These are phyloP conservation scores for Salinomyces thailandicus DNA, from an alignment of 2,329 filamentous ascomycete species.

Conservation along the genomic window DNA sequence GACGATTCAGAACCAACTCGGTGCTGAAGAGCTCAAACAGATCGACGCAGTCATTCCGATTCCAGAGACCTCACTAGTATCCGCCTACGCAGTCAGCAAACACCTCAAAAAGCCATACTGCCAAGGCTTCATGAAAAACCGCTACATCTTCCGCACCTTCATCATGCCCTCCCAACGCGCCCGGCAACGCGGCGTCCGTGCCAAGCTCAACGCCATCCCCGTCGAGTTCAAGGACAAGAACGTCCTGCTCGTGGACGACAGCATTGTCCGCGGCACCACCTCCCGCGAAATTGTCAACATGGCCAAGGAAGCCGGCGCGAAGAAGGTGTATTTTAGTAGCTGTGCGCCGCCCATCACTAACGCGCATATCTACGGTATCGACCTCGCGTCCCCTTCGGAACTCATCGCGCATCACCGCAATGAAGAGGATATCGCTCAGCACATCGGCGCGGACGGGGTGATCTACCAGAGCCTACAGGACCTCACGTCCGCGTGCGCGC, in stretches of 20 bases:
- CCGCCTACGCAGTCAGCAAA: slow-evolving; percentile 66
- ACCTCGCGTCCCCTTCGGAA: slow-evolving; percentile 60
- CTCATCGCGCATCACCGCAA: slow-evolving; percentile 61
- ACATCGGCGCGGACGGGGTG: slow-evolving; percentile 65
- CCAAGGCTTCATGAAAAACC: slow-evolving; percentile 80
- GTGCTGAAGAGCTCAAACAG: slow-evolving; percentile 57
- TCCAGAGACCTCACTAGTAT: slow-evolving; percentile 72
- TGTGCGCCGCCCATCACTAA: slow-evolving; percentile 74
- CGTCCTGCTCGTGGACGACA: slow-evolving; percentile 80
- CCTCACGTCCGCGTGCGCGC: slow-evolving; percentile 66
- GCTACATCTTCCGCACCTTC: slow-evolving; percentile 80
- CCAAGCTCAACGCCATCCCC: slow-evolving; percentile 80
- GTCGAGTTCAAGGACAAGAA: slow-evolving; percentile 73
- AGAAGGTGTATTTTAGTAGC: slow-evolving; percentile 70
- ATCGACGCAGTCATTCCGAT: slow-evolving; percentile 82
- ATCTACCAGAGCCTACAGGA: slow-evolving; percentile 70
- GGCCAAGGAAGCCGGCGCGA: slow-evolving; percentile 74
- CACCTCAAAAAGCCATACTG: slow-evolving; percentile 65
- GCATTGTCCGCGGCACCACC: slow-evolving; percentile 78
- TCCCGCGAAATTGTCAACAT: slow-evolving; percentile 69
- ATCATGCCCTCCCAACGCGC: slow-evolving; percentile 75
- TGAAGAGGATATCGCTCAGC: slow-evolving; percentile 49
- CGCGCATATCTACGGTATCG: slow-evolving; percentile 78
- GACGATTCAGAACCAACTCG: slow-evolving; percentile 57
- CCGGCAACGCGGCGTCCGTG: slow-evolving; percentile 73